Percentiles rank a stretch among this genome's conserved stretches.
phyloP scores from a whole-genome alignment of 148 eudicot species.

The Agrostemma githago region DNA sequence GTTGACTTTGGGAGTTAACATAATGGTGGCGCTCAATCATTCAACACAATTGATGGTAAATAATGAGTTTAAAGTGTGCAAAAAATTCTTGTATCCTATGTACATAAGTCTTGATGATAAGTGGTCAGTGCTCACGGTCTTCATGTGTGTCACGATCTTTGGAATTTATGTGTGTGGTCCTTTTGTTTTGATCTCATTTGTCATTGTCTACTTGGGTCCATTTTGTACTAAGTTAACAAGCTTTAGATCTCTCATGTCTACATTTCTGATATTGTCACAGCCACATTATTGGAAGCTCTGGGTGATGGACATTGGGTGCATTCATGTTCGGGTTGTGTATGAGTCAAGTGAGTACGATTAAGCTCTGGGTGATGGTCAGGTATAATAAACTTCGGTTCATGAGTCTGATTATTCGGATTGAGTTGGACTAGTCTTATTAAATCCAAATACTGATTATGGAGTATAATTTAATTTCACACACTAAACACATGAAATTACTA shows the following conservation, averaged over 20 bases:
- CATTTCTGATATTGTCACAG: constrained; percentile 1
- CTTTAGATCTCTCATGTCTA: not conserved
- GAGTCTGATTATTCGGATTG: not conserved
- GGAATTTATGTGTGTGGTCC: constrained; percentile 18
- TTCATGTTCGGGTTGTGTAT: too few relatives aligned
- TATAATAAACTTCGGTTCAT: not conserved
- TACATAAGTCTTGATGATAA: not conserved
- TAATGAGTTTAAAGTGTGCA: constrained; percentile 9
- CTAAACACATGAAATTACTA: constrained; percentile 26
- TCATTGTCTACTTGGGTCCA: constrained; percentile 14
- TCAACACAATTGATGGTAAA: not conserved
- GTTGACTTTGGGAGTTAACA: constrained; percentile 6
- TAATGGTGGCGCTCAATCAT: constrained; percentile 11
- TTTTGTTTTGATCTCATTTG: not conserved
- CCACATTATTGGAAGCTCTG: not conserved
- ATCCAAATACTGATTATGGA: too few relatives aligned
- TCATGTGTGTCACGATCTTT: constrained; percentile 4
- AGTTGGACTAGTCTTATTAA: not conserved
- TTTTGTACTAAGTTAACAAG: constrained; percentile 13
- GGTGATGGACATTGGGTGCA: too few relatives aligned
- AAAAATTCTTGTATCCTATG: not conserved
- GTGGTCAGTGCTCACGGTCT: not conserved
- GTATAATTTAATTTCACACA: constrained; percentile 10
- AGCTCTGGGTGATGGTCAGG: not conserved
- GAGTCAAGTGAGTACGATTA: not conserved